Base-by-base conservation (phyloP, 345 rosid species). In the Bruguiera parviflora region DNA sequence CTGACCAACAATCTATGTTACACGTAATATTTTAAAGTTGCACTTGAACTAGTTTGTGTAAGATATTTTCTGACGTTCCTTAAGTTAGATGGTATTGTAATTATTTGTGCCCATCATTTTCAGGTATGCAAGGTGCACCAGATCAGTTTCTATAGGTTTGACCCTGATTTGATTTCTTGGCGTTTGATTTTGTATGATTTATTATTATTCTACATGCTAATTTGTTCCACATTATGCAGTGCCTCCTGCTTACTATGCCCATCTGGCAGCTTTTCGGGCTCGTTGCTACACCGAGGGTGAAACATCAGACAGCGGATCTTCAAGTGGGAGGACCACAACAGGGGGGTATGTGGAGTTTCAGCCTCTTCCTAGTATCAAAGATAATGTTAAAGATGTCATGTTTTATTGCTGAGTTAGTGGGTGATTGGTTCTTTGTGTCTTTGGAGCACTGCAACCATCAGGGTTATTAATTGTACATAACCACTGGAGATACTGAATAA, bases 51-150 rank as follows among this genome's bases (percentile, higher is more conserved):
- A 8, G 5, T 31, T 4, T 37, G 2, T 53, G 37, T 35, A 21
- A 51, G 29, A 28, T 18, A 29, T 3, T 47, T 5, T 18, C 4
- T 2, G 22, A 3, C 5, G 4, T 3, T 43, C 19, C 49, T 13
- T 43, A 43, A 43, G 49, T 15, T 58, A 18, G 10, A 46, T 13
- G 3, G 4, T 6, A 8, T 16, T 46, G 8, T 8, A 20, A 16
- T 24, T 8, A 24, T 13, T 53, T 22, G 27, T 22, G 11, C 21
- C 18, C 29, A 1, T 1, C 18, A 43, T 56, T 60, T 53, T 39
- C 75, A 92, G 94, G 58, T 92, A 74, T 68, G 98, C 89, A 0
- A 85, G 92, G 75, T 90, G 96, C 71, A 92, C 96, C 2, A 78
- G 89, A 0, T 80, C 96, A 0, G 96, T 90, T 27, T 88, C 96